phyloP scores from a whole-genome alignment of 148 eudicot species.

The Gaultheria prostrata region DNA sequence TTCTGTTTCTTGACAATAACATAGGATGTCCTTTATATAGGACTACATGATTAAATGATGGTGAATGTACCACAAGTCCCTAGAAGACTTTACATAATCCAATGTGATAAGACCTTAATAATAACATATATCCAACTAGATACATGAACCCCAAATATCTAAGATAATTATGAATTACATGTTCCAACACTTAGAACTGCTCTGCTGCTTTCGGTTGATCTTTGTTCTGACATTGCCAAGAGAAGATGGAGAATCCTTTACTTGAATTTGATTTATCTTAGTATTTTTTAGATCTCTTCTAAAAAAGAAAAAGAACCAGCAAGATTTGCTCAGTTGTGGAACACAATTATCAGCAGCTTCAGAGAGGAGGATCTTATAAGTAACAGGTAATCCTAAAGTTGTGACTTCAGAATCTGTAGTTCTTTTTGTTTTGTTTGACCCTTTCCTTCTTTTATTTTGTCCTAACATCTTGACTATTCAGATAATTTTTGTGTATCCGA shows the following conservation, averaged over 20 bases:
- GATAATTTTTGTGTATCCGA: not conserved
- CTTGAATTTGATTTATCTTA: not conserved
- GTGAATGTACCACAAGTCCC: too few species aligned
- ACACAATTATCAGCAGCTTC: constrained; percentile 88
- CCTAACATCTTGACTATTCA: not conserved
- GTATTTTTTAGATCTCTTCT: constrained; percentile 52
- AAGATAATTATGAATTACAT: too few species aligned
- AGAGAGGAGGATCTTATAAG: constrained; percentile 92
- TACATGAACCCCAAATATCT: too few species aligned
- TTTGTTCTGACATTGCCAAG: not conserved
- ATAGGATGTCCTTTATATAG: too few species aligned
- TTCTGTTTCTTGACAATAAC: too few species aligned
- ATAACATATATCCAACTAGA: too few species aligned
- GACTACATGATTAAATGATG: too few species aligned
- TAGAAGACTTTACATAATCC: too few species aligned
- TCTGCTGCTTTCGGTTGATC: constrained; percentile 9
- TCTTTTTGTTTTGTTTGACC: constrained; percentile 39
- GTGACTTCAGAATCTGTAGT: not conserved
- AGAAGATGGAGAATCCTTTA: not conserved
- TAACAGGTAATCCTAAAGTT: constrained; percentile 17
- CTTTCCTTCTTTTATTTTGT: constrained; percentile 25
- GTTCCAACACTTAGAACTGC: too few species aligned
- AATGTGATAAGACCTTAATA: too few species aligned
- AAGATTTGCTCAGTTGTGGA: constrained; percentile 99
- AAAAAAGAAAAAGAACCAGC: constrained; percentile 84